Evolutionary conservation across 208 protist genomes (phyloP).

Genomic region (Crithidia acanthocephali): DNA sequence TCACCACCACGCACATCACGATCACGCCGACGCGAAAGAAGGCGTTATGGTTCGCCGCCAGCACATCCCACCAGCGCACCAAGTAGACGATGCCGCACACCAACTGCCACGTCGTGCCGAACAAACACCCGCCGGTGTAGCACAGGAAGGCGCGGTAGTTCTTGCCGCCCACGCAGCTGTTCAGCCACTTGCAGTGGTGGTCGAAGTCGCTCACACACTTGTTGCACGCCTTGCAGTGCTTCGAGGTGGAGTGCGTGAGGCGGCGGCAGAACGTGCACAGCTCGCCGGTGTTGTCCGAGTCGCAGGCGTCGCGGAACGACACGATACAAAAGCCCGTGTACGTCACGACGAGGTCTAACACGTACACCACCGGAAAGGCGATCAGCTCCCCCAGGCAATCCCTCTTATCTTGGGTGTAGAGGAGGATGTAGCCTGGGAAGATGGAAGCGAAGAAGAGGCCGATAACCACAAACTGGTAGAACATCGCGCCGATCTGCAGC

Average conservation of each 20-base stretch:
- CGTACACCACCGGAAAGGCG: constrained; percentile 34
- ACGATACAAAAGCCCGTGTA: constrained; percentile 39
- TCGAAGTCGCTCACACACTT: constrained; percentile 90
- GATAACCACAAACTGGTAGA: constrained; percentile 37
- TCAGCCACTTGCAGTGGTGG: constrained; percentile 94
- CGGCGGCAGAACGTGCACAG: constrained; percentile 69
- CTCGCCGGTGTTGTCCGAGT: constrained; percentile 59
- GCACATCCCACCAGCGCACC: constrained; percentile 57
- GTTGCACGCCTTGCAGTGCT: constrained; percentile 93
- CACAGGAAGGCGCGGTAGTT: constrained; percentile 78
- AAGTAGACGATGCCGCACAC: constrained; percentile 51
- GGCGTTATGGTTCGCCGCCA: constrained; percentile 47
- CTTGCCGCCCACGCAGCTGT: constrained; percentile 83
- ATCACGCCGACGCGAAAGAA: constrained; percentile 75
- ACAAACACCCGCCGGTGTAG: constrained; percentile 52
- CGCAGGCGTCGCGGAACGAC: constrained; percentile 57
- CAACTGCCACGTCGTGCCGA: constrained; percentile 35
- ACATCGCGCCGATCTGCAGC: constrained; percentile 50
- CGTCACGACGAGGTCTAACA: constrained; percentile 21
- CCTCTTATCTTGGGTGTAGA: constrained; percentile 42
- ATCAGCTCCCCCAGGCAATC: constrained; percentile 54
- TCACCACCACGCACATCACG: constrained; percentile 47
- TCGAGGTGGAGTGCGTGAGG: constrained; percentile 53
- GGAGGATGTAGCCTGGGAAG: constrained; percentile 44
- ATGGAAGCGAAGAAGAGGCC: constrained; percentile 56